Evolutionary conservation across 2,329 filamentous ascomycete genomes (phyloP).

Genomic region (Daldinia sp.): DNA sequence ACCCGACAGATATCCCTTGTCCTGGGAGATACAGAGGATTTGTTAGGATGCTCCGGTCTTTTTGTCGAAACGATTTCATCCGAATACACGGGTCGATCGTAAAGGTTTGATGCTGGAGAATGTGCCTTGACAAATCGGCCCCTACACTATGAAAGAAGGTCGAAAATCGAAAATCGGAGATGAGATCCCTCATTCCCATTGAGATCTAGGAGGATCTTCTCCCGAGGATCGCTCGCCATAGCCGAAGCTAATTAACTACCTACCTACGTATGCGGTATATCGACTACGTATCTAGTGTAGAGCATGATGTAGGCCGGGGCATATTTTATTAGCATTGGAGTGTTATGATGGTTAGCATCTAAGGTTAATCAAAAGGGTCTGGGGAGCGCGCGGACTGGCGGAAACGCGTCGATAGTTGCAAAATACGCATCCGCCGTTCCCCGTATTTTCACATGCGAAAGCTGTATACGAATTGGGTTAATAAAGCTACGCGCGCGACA

Average conservation of each 20-base stretch:
- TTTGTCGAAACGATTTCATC: constrained; percentile 8
- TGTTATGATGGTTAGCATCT: constrained; percentile 22
- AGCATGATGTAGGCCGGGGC: constrained; percentile 3
- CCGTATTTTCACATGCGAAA: constrained; percentile 36
- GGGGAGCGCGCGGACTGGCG: constrained; percentile 29
- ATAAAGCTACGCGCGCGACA: background rate
- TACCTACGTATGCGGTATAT: background rate
- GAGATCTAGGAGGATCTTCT: constrained; percentile 7
- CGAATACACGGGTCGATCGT: background rate
- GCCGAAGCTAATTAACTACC: background rate
- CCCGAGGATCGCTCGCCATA: background rate
- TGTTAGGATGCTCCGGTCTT: constrained; percentile 9
- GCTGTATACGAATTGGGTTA: constrained; percentile 16
- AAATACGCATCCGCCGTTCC: constrained; percentile 16
- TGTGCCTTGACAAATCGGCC: constrained; percentile 18
- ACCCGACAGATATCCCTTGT: constrained; percentile 18
- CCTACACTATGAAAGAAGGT: constrained; percentile 1
- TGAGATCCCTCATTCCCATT: constrained; percentile 6
- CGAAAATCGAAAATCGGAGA: constrained; percentile 27
- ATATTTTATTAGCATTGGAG: constrained; percentile 24
- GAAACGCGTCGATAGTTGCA: constrained; percentile 19
- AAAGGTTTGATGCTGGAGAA: constrained; percentile 5
- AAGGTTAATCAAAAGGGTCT: constrained; percentile 22
- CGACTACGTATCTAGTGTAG: too few relatives aligned
- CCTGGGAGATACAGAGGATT: constrained; percentile 5